Evolutionary conservation across 2,329 filamentous ascomycete genomes (phyloP).

Genomic region (Colletotrichum coccodes): DNA sequence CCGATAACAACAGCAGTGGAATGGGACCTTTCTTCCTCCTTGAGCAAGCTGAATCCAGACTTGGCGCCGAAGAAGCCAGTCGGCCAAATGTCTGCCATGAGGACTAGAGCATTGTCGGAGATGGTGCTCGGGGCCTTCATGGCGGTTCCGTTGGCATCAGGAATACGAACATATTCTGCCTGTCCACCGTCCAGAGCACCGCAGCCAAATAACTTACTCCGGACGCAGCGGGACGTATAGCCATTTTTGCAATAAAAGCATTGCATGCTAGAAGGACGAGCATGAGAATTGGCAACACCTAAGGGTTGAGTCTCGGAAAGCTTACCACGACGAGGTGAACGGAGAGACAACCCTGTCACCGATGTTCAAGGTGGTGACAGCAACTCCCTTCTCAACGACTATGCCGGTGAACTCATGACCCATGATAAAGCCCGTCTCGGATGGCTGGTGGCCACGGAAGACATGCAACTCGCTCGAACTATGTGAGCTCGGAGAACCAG

Average conservation of each 20-base stretch:
- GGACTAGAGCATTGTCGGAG: slow-evolving; percentile 77
- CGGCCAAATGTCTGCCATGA: slow-evolving; percentile 95
- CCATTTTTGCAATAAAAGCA: slow-evolving; percentile 89
- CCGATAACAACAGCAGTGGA: slow-evolving; percentile 83
- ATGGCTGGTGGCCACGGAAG: slow-evolving; percentile 83
- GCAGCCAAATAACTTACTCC: slow-evolving; percentile 77
- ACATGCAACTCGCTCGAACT: slow-evolving; percentile 80
- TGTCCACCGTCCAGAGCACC: slow-evolving; percentile 78
- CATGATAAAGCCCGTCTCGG: slow-evolving; percentile 72
- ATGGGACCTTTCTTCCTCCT: slow-evolving; percentile 67
- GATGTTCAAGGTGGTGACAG: slow-evolving; percentile 74
- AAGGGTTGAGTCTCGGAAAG: slow-evolving; percentile 20
- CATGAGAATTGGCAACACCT: slow-evolving; percentile 8
- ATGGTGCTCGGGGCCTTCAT: slow-evolving; percentile 76
- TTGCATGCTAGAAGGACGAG: slow-evolving; percentile 57
- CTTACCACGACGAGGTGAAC: slow-evolving; percentile 83
- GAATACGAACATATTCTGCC: slow-evolving; percentile 85
- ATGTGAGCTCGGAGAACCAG: slow-evolving; percentile 8
- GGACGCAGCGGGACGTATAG: slow-evolving; percentile 80
- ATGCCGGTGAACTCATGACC: slow-evolving; percentile 90
- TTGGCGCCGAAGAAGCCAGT: slow-evolving; percentile 85
- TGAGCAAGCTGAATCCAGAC: slow-evolving; percentile 77
- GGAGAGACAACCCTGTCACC: slow-evolving; percentile 86
- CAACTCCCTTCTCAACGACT: slow-evolving; percentile 73
- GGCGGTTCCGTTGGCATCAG: slow-evolving; percentile 83